Base-by-base conservation (phyloP, 306 rosid species). In the Oemleria cerasiformis region DNA sequence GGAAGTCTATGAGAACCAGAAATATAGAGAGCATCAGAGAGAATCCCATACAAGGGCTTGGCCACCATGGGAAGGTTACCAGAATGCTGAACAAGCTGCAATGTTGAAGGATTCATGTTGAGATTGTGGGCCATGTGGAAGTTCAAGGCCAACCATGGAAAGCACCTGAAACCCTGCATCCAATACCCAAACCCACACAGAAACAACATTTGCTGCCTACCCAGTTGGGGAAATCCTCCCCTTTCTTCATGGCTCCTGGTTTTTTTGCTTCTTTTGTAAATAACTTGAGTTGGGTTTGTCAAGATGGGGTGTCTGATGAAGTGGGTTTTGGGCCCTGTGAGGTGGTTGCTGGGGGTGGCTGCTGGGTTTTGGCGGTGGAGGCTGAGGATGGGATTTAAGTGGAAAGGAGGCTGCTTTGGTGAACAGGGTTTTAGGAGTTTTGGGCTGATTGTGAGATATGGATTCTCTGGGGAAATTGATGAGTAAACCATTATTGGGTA, bases 141-240 rank as follows among this genome's bases (percentile, higher is more conserved):
- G 78, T 91, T 93, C 10, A 93, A 79, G 55, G 91, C 97, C 66
- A 93, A 80, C 97, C 97, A 91, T 23, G 98, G 98, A 75, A 93
- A 93, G 68, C 97, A 91, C 79, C 97, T 86, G 63, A 91, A 91
- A 2, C 98, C 98, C 70, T 93, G 97, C 0, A 88, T 83, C 96
- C 94, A 88, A 60, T 91, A 93, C 36, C 98, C 98, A 64, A 93
- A 41, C 42, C 98, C 98, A 74, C 97, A 93, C 73, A 93, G 40
- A 5, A 75, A 15, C 81, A 73, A 0, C 92, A 87, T 84, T 59
- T 85, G 77, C n/a, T 48, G 64, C 39, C 84, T 68, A 30, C 84
- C 84, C 83, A 63, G 83, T 6, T 38, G 65, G 61, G 70, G 36
- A 65, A 49, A 59, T 38, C 67, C 86, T 44, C 63, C 68, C 47